A percentile compares a stretch with the other conserved stretches of the same genome.
phyloP scores from a whole-genome alignment of 2,329 filamentous ascomycete species.

The Coniochaeta sp. region DNA sequence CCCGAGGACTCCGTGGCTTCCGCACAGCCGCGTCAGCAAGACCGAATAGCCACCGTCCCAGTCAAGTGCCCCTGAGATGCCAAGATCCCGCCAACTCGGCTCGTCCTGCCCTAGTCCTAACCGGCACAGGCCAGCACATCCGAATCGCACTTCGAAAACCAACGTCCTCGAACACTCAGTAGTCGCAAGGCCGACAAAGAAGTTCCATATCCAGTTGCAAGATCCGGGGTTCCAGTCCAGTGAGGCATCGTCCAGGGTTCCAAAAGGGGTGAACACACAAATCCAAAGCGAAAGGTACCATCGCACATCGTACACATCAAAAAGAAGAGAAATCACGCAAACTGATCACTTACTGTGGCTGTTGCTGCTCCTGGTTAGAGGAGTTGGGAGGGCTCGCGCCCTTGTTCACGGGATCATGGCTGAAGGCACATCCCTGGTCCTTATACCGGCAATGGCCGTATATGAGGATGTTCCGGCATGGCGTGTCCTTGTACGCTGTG shows the following conservation, averaged over 20 bases:
- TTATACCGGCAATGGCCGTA: conserved; percentile 91
- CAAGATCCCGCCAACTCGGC: too few species aligned
- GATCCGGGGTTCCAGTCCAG: background rate
- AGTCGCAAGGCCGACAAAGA: background rate
- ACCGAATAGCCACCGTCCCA: too few species aligned
- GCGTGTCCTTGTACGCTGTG: conserved; percentile 76
- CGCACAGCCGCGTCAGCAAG: too few species aligned
- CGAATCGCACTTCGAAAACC: background rate
- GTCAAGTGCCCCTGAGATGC: too few species aligned
- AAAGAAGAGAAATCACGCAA: background rate
- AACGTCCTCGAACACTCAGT: background rate
- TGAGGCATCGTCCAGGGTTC: background rate
- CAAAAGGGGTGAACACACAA: background rate
- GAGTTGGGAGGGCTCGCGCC: conserved; percentile 10
- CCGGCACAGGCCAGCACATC: too few species aligned
- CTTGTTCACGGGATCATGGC: conserved; percentile 65
- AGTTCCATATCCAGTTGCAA: background rate
- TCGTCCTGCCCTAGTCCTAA: too few species aligned
- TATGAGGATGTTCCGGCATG: conserved; percentile 88
- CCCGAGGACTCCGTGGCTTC: too few species aligned
- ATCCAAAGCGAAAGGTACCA: background rate
- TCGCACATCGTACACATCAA: too few species aligned
- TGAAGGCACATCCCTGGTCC: conserved; percentile 85
- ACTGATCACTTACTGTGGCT: conserved; percentile 39
- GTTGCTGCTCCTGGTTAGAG: conserved; percentile 26